Conservation (phyloP, 164 flowering plant genomes). For the Vitis amurensis region DNA sequence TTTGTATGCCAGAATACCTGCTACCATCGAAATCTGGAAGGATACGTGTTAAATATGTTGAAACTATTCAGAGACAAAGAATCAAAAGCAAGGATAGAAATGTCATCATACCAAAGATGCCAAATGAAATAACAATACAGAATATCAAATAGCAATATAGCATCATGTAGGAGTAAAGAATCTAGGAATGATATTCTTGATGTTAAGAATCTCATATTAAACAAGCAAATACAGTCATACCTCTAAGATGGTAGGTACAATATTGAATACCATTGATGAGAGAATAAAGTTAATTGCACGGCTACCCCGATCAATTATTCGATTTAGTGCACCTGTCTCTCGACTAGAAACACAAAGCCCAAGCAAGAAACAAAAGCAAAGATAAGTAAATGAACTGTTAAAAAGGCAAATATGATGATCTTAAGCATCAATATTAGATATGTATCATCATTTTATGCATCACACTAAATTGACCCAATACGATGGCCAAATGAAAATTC, state of each 20-base stretch:
- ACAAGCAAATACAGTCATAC: conserved; percentile 36
- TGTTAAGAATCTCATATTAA: neutral
- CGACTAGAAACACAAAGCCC: conserved; percentile 55
- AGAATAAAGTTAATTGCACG: conserved; percentile 96
- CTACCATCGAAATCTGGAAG: conserved; percentile 93
- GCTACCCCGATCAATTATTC: conserved; percentile 98
- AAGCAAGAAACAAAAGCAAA: conserved; percentile 16
- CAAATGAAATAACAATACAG: neutral
- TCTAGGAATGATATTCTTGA: neutral
- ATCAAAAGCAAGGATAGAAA: neutral
- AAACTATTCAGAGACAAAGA: conserved; percentile 7
- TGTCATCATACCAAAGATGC: neutral
- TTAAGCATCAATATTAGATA: neutral
- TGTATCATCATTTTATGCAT: neutral
- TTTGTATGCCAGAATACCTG: conserved; percentile 98
- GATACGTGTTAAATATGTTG: conserved; percentile 28
- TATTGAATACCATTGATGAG: conserved; percentile 90
- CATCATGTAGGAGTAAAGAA: neutral
- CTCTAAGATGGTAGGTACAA: conserved; percentile 95
- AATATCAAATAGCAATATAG: neutral
- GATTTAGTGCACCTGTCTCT: conserved; percentile 91
- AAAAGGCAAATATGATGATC: neutral
- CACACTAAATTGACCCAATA: neutral
- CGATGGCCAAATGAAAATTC: neutral
- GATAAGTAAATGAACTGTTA: conserved; percentile 4